Base-by-base conservation (phyloP, 805 yeast species). In the Ogataea neopini region DNA sequence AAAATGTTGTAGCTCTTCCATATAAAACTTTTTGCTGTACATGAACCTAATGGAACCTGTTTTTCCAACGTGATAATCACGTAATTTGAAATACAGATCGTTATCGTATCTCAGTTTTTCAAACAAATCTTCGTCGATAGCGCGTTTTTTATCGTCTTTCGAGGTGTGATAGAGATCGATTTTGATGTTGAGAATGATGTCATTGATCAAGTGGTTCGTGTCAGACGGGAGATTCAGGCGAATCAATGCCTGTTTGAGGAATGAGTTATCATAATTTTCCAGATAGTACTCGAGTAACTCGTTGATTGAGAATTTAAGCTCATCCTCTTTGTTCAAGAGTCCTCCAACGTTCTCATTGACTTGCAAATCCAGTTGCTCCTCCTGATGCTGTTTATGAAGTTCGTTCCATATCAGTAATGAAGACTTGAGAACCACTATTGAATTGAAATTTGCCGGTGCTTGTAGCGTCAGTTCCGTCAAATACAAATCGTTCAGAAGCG, bases 371-470 rank as follows among this genome's bases (percentile, higher is more conserved):
- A 48, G 39, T 26, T 30, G 40, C 13, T 37, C 40, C n/a, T 30
- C 42, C 7, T 46, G 42, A 18, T 40, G 47, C 25, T 30, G 17
- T n/a, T 43, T 32, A 13, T 50, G 51, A 17, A 62, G 38, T 33
- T 62, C 65, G 36, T 57, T 60, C 50, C 59, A 59, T 1, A 65
- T 44, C n/a, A 60, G 43, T 8, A 52, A 28, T 17, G 92, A 79
- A 23, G 88, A 70, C 36, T 79, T 79, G 37, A 89, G 65, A 23
- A 80, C 75, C 3, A 88, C 86, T 44, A 88, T 60, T 0, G 96
- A 89, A 26, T 85, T 79, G 22, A 84, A 75, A 62, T 88, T 92
- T 3, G 88, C 83, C 1, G 96, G 94, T 7, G 80, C 75, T 57
- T 80, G 83, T 29, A 90, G 66, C 8, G 81, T 74, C 14, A 85